These are phyloP conservation scores for Dactylellina drechsleri DNA, from an alignment of 2,329 filamentous ascomycete species.

Conservation along the genomic window DNA sequence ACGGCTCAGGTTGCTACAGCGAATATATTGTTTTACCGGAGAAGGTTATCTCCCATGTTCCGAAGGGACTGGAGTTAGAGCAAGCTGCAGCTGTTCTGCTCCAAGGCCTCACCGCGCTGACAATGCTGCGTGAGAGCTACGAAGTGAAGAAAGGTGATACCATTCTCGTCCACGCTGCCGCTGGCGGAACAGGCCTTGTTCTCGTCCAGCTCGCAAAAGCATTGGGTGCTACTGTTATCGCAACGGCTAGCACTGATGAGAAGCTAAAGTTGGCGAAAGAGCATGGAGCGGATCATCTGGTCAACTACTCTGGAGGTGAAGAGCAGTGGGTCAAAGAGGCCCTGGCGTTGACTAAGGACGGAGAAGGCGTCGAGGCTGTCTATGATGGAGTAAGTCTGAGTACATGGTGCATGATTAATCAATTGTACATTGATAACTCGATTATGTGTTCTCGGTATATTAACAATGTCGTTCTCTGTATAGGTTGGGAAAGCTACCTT, in stretches of 20 bases:
- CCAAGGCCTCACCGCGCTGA: slow-evolving; percentile 84
- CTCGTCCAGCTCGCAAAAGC: slow-evolving; percentile 75
- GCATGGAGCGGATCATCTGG: slow-evolving; percentile 76
- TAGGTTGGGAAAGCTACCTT: slow-evolving; percentile 81
- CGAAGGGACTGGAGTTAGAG: slow-evolving; percentile 70
- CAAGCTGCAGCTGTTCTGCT: slow-evolving; percentile 76
- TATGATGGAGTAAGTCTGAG: slow-evolving; percentile 73
- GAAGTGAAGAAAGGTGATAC: slow-evolving; percentile 79
- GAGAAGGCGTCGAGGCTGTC: slow-evolving; percentile 77
- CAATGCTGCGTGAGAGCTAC: slow-evolving; percentile 78
- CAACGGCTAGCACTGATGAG: slow-evolving; percentile 77
- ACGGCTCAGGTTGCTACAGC: slow-evolving; percentile 68
- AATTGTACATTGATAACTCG: neutral
- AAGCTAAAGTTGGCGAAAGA: slow-evolving; percentile 76
- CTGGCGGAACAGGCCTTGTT: slow-evolving; percentile 80
- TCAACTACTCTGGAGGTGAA: slow-evolving; percentile 74
- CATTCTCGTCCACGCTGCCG: slow-evolving; percentile 85
- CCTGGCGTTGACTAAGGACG: slow-evolving; percentile 73
- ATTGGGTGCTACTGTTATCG: slow-evolving; percentile 81
- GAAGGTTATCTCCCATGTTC: slow-evolving; percentile 71
- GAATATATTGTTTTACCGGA: slow-evolving; percentile 69
- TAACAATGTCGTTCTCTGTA: neutral
- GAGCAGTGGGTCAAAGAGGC: slow-evolving; percentile 69
- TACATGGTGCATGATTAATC: too few species aligned
- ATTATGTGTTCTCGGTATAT: neutral